Percentiles rank a stretch among this genome's conserved stretches.
Evolutionary conservation across 768 basidiomycete genomes (phyloP).

Genomic region (Lentinula guzmanii): DNA sequence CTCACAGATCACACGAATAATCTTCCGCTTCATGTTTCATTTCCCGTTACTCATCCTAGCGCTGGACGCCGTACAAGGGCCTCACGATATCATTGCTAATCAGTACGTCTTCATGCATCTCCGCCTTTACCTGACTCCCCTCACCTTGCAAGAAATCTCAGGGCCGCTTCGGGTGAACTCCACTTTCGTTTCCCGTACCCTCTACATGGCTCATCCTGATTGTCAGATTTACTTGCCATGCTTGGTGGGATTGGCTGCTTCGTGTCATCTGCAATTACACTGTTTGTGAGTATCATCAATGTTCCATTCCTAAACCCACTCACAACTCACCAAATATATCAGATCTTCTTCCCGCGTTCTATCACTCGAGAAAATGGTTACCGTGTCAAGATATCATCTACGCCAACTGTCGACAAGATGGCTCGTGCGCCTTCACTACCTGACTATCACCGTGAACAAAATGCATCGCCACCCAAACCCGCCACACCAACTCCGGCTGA

Average conservation of each 20-base stretch:
- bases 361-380: constrained; percentile 61
- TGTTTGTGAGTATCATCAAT: constrained; percentile 46
- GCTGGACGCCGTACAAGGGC: constrained; percentile 52
- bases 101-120: constrained; percentile 37
- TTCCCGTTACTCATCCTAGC: constrained; percentile 63
- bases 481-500: not conserved
- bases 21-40: constrained; percentile 73
- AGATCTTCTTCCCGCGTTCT: constrained; percentile 81
- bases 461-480: not conserved
- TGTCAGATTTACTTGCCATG: constrained; percentile 63
- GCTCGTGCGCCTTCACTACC: constrained; percentile 20
- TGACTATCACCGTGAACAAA: constrained; percentile 16
- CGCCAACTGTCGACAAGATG: constrained; percentile 20
- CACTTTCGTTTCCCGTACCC: constrained; percentile 10
- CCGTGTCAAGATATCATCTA: constrained; percentile 32
- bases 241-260: constrained; percentile 70
- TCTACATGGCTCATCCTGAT: constrained; percentile 1
- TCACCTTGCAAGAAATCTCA: constrained; percentile 16
- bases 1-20: constrained; percentile 56
- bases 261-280: constrained; percentile 74
- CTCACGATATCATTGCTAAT: constrained; percentile 44
- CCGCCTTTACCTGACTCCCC: not conserved
- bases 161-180: constrained; percentile 55
- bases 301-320: constrained; percentile 34
- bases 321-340: constrained; percentile 27